Evolutionary conservation across 208 protist species (phyloP).

Genomic region (Crithidia expoeki): DNA sequence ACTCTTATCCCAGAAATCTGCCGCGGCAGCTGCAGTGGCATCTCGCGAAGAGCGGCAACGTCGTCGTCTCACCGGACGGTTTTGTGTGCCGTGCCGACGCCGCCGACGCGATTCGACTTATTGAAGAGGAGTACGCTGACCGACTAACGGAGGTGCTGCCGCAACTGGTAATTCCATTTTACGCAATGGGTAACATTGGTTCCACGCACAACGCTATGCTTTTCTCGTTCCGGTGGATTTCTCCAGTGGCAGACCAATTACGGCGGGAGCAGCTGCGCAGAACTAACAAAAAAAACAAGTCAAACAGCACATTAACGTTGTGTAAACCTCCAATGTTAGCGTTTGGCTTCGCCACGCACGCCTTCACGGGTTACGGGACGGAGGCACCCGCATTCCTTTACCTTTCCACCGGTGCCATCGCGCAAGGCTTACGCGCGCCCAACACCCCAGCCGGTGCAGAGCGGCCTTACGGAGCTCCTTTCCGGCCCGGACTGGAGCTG

Average conservation of each 20-base stretch:
- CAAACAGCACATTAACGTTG: neutral
- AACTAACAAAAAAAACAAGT: neutral
- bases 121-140: constrained; percentile 33
- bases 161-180: constrained; percentile 55
- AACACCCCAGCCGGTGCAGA: constrained; percentile 5
- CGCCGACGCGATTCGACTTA: constrained; percentile 39
- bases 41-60: constrained; percentile 58
- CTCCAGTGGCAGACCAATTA: neutral
- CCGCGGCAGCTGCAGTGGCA: constrained; percentile 49
- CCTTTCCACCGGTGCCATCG: constrained; percentile 51
- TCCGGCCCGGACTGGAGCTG: constrained; percentile 44
- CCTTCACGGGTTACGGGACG: constrained; percentile 36
- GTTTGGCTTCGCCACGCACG: constrained; percentile 31
- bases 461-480: constrained; percentile 54
- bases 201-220: constrained; percentile 36
- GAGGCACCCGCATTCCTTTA: constrained; percentile 40
- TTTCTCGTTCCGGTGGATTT: constrained; percentile 37
- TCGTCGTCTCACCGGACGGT: constrained; percentile 58
- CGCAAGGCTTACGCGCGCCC: constrained; percentile 16
- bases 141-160: constrained; percentile 7
- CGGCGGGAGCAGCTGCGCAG: too few species aligned
- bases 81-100: constrained; percentile 50
- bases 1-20: neutral
- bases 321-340: constrained; percentile 21
- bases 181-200: constrained; percentile 50